Conservation (phyloP, 495 filamentous ascomycete genomes). For the Platismatia glauca region DNA sequence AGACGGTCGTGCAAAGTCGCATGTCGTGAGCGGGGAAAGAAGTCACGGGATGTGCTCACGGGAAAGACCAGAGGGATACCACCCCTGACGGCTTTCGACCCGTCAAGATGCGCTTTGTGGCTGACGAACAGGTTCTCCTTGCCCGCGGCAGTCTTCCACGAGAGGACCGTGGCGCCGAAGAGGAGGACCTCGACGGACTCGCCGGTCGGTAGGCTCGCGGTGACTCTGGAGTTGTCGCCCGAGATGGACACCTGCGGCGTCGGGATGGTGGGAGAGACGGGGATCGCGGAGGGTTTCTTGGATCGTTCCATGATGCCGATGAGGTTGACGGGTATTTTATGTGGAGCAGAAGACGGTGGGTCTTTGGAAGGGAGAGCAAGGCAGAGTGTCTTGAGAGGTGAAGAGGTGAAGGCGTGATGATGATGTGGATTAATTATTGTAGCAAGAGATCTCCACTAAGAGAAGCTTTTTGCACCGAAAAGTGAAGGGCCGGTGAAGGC, state of each 20-base stretch:
- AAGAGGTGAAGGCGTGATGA: not conserved
- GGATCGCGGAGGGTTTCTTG: constrained; percentile 72
- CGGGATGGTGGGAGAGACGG: constrained; percentile 53
- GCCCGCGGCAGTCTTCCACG: constrained; percentile 76
- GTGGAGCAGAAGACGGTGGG: not conserved
- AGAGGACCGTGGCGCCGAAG: constrained; percentile 84
- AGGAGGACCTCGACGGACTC: constrained; percentile 79
- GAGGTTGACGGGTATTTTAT: not conserved
- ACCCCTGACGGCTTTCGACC: constrained; percentile 52
- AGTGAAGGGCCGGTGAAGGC: too few species aligned
- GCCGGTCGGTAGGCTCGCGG: constrained; percentile 69
- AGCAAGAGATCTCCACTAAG: not conserved
- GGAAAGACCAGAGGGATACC: constrained; percentile 94
- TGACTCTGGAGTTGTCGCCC: constrained; percentile 53
- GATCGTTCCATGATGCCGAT: constrained; percentile 58
- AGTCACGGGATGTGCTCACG: constrained; percentile 41
- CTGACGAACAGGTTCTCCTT: constrained; percentile 85
- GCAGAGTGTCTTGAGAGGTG: not conserved
- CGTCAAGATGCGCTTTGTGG: constrained; percentile 60
- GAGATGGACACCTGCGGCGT: constrained; percentile 62
- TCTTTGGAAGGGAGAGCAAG: not conserved
- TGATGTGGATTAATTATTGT: not conserved
- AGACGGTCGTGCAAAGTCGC: not conserved
- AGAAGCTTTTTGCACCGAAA: not conserved
- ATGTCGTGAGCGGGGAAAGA: constrained; percentile 7